These are phyloP conservation scores for Rhodocollybia butyracea DNA, from an alignment of 768 basidiomycete species.

Conservation along the genomic window DNA sequence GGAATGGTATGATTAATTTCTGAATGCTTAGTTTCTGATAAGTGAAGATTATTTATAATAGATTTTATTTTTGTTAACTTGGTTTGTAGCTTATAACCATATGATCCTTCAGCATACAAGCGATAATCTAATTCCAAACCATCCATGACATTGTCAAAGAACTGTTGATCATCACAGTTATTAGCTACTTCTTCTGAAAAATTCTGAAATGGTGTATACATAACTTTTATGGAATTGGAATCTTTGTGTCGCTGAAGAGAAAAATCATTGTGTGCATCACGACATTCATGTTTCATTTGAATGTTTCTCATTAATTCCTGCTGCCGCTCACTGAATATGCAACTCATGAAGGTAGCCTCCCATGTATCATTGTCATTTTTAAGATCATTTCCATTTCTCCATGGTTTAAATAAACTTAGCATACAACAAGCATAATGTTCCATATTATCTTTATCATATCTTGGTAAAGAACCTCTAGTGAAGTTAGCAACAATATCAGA, in stretches of 20 bases:
- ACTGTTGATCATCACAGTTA: neutral
- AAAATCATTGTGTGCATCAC: conserved; percentile 28
- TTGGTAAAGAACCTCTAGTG: conserved; percentile 14
- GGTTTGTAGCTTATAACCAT: neutral
- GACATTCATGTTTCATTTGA: conserved; percentile 27
- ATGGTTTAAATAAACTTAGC: conserved; percentile 25
- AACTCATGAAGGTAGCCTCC: conserved; percentile 19
- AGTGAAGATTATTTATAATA: too few species aligned
- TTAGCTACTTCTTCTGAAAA: neutral
- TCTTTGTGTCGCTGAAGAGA: conserved; percentile 13
- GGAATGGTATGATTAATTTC: neutral
- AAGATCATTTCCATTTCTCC: conserved; percentile 22
- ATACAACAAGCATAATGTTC: conserved; percentile 16
- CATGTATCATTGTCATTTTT: conserved; percentile 16
- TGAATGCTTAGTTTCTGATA: neutral
- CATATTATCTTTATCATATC: conserved; percentile 13
- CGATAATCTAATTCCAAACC: neutral
- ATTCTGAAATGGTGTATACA: neutral
- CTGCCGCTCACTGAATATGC: conserved; percentile 12
- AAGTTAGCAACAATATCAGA: conserved; percentile 11
- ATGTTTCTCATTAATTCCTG: conserved; percentile 23
- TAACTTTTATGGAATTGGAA: neutral
- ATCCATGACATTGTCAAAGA: neutral
- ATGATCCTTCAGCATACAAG: neutral
- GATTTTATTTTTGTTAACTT: neutral